Base-by-base conservation (phyloP, 2,329 filamentous ascomycete genomes). In the Colletotrichum sp. region DNA sequence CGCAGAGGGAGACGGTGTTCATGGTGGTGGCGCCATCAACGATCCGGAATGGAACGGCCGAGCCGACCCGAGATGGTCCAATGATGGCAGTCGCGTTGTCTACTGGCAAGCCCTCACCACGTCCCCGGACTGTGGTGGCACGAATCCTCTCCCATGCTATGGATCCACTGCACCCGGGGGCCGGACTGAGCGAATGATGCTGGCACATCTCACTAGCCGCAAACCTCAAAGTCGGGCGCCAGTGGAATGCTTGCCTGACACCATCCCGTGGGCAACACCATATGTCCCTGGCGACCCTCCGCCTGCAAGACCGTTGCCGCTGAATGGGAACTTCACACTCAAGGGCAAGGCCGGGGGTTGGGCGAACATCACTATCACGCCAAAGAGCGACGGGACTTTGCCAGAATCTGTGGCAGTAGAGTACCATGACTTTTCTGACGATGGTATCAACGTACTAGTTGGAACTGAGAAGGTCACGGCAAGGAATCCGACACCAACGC, bases 1-100 rank as follows among this genome's bases (percentile, higher is more conserved):
- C 65, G 81, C 76, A 0, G 84, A 75, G 3, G 81, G 82, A 6
- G 78, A 82, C 57, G 80, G 79, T 5, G 9, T 68, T 2, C 72
- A 68, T 0, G 82, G 76, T 6, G 76, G 72, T 10, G 85, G 84
- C 0, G 82, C 77, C 34, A 71, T 85, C 16, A 84, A 86, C 65
- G 85, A 87, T 64, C 84, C 86, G 0, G 81, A 86, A 12, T 88
- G 87, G 87, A 88, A 88, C 74, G 86, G 81, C 5, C 79, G 79
- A 5, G 87, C 86, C 8, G 87, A 88, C 75, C 87, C 85, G 3
- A 81, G 78, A 8, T 87, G 80, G 69, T 85, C 83, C 8, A 79
- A 78, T 3, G 86, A 88, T 74, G 83, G 83, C 2, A 87, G 85
- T 0, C 76, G 80, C 1, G 83, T 88, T n/a, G 84, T 84, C 2